phyloP scores from a whole-genome alignment of 1,139 yeast genomes.

The Cylindricascospora bacillispora region DNA sequence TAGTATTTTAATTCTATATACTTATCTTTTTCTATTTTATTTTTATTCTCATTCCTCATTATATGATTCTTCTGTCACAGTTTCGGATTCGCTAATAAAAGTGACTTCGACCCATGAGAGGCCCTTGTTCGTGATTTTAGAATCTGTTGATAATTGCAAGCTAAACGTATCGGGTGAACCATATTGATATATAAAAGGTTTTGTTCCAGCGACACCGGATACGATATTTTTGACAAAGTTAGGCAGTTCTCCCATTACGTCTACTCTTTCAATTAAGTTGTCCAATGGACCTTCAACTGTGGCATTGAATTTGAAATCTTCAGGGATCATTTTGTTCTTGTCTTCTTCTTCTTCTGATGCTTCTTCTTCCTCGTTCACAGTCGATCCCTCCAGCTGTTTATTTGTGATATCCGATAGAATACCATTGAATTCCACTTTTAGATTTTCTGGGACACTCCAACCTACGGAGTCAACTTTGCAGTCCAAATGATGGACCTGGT shows the following conservation, averaged over 20 bases:
- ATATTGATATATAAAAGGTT: conserved; percentile 89
- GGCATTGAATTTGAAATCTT: conserved; percentile 23
- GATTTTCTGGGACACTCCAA: conserved; percentile 75
- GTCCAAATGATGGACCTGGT: conserved; percentile 50
- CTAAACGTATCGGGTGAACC: conserved; percentile 36
- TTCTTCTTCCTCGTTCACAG: conserved; percentile 17
- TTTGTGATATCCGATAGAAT: conserved; percentile 31
- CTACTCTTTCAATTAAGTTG: conserved; percentile 72
- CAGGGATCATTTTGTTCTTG: conserved; percentile 12
- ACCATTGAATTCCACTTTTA: conserved; percentile 48
- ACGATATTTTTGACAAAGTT: conserved; percentile 86
- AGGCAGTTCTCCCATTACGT: conserved; percentile 96
- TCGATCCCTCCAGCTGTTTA: conserved; percentile 27
- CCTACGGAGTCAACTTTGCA: conserved; percentile 64
- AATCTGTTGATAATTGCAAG: conserved; percentile 27
- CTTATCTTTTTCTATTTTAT: neutral
- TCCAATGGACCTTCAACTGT: conserved; percentile 42
- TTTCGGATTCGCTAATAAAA: conserved; percentile 39
- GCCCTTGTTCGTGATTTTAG: conserved; percentile 39
- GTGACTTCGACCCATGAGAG: conserved; percentile 75
- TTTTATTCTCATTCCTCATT: conserved; percentile 9
- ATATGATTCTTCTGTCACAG: conserved; percentile 18
- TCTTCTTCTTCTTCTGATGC: conserved; percentile 17
- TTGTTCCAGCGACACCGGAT: conserved; percentile 88
- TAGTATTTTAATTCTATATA: conserved; percentile 5